A percentile compares a stretch with the other conserved stretches of the same genome.
These are phyloP conservation scores for Kwoniella dejecticola DNA, from an alignment of 768 basidiomycete species.

Conservation along the genomic window DNA sequence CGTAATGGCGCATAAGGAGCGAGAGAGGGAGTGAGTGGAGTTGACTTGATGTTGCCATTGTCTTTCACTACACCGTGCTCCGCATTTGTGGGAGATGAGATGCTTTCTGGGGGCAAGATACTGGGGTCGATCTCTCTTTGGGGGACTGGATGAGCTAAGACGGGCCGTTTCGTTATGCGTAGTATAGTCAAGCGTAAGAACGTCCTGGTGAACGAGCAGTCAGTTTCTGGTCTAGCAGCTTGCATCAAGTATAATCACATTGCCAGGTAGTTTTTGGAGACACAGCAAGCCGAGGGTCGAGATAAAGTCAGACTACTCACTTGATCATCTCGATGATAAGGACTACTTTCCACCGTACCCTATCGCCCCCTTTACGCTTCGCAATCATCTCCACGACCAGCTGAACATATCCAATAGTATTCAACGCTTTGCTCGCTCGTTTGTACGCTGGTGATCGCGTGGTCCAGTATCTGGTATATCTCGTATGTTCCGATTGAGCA, in stretches of 20 bases:
- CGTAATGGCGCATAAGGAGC: constrained; percentile 76
- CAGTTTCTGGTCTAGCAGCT: no score
- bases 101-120: constrained; percentile 60
- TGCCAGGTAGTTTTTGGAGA: no score
- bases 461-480: constrained; percentile 86
- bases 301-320: no score
- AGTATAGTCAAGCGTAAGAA: constrained; percentile 73
- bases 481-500: constrained; percentile 65
- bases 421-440: constrained; percentile 73
- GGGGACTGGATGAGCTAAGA: constrained; percentile 76
- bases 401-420: constrained; percentile 76
- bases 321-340: constrained; percentile 79
- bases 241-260: no score
- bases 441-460: constrained; percentile 71
- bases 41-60: constrained; percentile 62
- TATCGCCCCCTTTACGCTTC: constrained; percentile 67
- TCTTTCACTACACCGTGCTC: no score
- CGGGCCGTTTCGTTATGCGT: constrained; percentile 71
- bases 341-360: constrained; percentile 73
- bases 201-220: constrained; percentile 67
- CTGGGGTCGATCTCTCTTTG: constrained; percentile 85
- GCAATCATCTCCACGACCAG: constrained; percentile 88
- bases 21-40: constrained; percentile 62
- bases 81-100: constrained; percentile 56
- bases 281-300: no score